These are phyloP conservation scores for Termitomyces sp. DNA, from an alignment of 768 basidiomycete genomes.

Conservation along the genomic window DNA sequence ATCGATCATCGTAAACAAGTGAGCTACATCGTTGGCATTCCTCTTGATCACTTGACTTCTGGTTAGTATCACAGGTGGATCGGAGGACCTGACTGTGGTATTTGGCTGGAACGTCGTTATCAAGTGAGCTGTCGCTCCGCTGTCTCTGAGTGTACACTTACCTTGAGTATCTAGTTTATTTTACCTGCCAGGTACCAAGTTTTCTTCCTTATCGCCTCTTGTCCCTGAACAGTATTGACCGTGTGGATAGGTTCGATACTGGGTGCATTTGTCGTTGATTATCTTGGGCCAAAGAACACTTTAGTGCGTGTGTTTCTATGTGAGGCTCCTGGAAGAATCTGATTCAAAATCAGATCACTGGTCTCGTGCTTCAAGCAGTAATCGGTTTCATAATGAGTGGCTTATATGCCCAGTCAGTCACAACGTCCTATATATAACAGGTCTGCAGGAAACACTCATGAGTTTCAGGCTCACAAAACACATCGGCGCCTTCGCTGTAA, in stretches of 20 bases:
- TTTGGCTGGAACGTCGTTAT: constrained; percentile 88
- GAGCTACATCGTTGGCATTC: constrained; percentile 7
- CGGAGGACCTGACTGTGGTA: constrained; percentile 45
- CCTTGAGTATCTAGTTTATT: constrained; percentile 21
- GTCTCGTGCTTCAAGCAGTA: constrained; percentile 60
- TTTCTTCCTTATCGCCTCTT: not conserved
- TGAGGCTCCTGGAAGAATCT: not conserved
- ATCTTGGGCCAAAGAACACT: constrained; percentile 66
- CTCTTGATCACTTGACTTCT: not conserved
- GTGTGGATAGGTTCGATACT: constrained; percentile 53
- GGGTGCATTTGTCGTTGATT: constrained; percentile 77
- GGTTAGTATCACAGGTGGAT: constrained; percentile 51
- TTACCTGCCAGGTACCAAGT: constrained; percentile 30
- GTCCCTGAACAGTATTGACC: constrained; percentile 18
- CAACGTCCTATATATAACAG: not conserved
- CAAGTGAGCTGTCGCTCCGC: constrained; percentile 41
- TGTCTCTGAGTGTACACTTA: not conserved
- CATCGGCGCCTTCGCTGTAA: constrained; percentile 68
- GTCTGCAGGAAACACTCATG: not conserved
- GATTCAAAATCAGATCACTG: constrained; percentile 44
- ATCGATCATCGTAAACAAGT: constrained; percentile 66
- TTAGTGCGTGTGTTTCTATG: constrained; percentile 38
- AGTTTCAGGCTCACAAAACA: constrained; percentile 43
- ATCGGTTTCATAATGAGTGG: constrained; percentile 90
- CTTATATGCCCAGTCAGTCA: constrained; percentile 45